Base-by-base conservation (phyloP, 805 yeast species). In the Blastobotrys robertii region DNA sequence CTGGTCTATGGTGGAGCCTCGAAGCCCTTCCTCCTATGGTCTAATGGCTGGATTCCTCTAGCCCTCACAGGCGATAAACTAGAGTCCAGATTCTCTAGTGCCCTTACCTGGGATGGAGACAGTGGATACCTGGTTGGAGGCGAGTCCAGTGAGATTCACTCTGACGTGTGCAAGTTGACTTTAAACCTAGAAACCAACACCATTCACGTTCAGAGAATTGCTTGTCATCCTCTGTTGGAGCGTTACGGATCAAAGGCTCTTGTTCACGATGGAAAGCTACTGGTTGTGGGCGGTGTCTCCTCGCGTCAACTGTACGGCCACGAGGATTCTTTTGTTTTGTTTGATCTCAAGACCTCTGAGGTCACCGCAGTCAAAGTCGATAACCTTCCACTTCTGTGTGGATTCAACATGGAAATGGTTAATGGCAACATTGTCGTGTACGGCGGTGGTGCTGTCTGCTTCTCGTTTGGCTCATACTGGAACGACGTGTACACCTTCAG, bases 361-460 rank as follows among this genome's bases (percentile, higher is more conserved):
- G 15, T 48, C 3, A 10, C 13, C 3, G 16, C 41, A 3, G 28
- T 36, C 7, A 13, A 25, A 11, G 35, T 45, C 7, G 47, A 40
- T 8, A 31, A 25, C 28, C 41, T 54, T 12, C 46, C 59, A 0
- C 53, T 63, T 1, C 73, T 77, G 8, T 25, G 34, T 12, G n/a
- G 16, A 29, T 29, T 30, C 19, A 12, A 10, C 14, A n/a, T 33
- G 36, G 38, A 51, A 3, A 38, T 49, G n/a, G 43, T 45, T 2
- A 49, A 49, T 4, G 34, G 36, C 10, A 12, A 36, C 12, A 14
- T 57, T 5, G 42, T 61, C 14, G 37, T 60, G 2, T 49, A 75
- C 35, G 82, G 79, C 7, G 90, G 94, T 2, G 94, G 94, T 3
- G 88, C 83, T 0, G 85, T 83, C 1, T 84, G 94, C 55, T 84